Evolutionary conservation across 2,329 filamentous ascomycete species (phyloP).

Genomic region (Fusarium equiseti): DNA sequence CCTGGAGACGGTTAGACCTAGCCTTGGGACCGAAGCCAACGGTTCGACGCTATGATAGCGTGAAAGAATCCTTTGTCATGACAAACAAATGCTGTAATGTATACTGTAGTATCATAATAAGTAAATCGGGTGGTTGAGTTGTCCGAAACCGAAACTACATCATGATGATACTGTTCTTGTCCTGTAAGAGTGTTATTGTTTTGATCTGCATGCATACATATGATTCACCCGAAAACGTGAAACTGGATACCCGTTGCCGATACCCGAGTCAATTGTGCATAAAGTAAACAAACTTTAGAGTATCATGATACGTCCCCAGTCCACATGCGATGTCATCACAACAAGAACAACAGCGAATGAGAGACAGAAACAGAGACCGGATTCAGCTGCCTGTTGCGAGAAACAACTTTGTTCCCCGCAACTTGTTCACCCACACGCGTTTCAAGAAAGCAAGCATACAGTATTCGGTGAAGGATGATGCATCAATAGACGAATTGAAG

Average conservation of each 20-base stretch:
- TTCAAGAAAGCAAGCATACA: conserved; percentile 18
- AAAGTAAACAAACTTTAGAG: conserved; percentile 34
- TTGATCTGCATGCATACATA: neutral
- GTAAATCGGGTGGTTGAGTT: neutral
- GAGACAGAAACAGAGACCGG: conserved; percentile 10
- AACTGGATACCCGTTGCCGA: neutral
- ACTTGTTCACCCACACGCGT: conserved; percentile 27
- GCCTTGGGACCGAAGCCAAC: conserved; percentile 1
- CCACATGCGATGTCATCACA: conserved; percentile 17
- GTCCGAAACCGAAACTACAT: conserved; percentile 4
- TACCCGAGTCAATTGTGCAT: conserved; percentile 18
- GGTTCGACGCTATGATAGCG: conserved; percentile 8
- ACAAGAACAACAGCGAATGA: conserved; percentile 33
- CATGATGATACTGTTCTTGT: conserved; percentile 20
- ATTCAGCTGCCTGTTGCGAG: conserved; percentile 11
- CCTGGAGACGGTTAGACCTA: conserved; percentile 9
- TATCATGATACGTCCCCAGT: conserved; percentile 22
- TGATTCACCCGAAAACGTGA: conserved; percentile 18
- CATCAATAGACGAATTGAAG: conserved; percentile 25
- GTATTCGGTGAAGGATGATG: conserved; percentile 22
- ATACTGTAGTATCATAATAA: neutral
- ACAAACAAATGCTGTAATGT: conserved; percentile 2
- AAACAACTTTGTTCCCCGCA: conserved; percentile 35
- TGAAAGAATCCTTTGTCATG: conserved; percentile 13
- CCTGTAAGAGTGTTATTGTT: neutral